phyloP scores from a whole-genome alignment of 352 stramenopile genomes.

The Pilasporangium apinafurcum region DNA sequence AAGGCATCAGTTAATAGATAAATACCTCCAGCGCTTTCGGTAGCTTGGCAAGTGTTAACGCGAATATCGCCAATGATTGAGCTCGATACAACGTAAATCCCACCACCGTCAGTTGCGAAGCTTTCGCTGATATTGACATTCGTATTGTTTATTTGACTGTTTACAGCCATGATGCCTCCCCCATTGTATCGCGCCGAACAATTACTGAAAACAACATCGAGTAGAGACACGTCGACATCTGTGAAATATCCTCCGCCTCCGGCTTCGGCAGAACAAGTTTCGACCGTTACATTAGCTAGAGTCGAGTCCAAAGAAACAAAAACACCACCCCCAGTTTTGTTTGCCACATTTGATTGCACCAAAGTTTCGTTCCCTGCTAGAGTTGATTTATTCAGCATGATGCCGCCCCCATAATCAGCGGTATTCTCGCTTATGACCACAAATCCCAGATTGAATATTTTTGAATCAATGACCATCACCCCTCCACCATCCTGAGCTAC shows the following conservation, averaged over 20 bases:
- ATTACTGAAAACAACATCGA: not conserved
- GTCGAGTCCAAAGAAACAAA: not conserved
- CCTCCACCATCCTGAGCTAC: conserved; percentile 6
- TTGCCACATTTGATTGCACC: conserved; percentile 1
- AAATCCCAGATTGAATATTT: not conserved
- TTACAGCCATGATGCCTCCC: conserved; percentile 5
- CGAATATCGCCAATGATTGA: not conserved
- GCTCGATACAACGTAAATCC: conserved; percentile 3
- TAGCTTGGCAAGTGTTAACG: not conserved
- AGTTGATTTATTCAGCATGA: conserved; percentile 2
- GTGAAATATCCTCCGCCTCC: conserved; percentile 13
- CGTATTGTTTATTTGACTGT: not conserved
- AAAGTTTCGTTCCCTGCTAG: not conserved
- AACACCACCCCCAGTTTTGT: conserved; percentile 5
- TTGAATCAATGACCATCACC: conserved; percentile 3
- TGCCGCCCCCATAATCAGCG: conserved; percentile 2
- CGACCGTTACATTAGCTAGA: not conserved
- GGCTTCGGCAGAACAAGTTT: not conserved
- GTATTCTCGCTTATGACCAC: conserved; percentile 2
- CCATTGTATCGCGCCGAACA: conserved; percentile 3
- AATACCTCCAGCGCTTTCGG: conserved; percentile 22
- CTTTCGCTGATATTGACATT: not conserved
- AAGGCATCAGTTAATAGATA: conserved; percentile 7
- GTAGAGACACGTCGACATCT: not conserved
- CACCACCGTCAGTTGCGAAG: conserved; percentile 9